Conservation (phyloP, 176 grass and related monocot species). For the Cocos nucifera region DNA sequence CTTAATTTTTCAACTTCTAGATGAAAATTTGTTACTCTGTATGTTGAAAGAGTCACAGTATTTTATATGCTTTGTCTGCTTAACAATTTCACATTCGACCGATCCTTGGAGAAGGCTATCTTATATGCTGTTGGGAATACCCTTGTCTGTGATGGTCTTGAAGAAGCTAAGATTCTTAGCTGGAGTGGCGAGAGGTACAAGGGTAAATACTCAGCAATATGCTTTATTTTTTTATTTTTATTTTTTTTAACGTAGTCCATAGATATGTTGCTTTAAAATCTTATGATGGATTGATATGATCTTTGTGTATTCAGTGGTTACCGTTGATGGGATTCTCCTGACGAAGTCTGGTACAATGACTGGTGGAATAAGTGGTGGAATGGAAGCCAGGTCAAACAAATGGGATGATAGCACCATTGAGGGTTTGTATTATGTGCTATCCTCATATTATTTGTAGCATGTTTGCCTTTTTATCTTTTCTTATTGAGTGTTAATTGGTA, state of each 20-base stretch:
- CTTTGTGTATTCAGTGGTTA: constrained; percentile 59
- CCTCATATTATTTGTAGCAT: constrained; percentile 11
- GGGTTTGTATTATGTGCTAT: constrained; percentile 25
- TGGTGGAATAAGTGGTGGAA: constrained; percentile 95
- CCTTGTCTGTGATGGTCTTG: constrained; percentile 96
- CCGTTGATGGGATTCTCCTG: constrained; percentile 87
- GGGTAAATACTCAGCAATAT: constrained; percentile 39
- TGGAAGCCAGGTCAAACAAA: constrained; percentile 99
- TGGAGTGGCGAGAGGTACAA: constrained; percentile 96
- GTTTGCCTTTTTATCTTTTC: constrained; percentile 4
- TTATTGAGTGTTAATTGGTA: constrained; percentile 23
- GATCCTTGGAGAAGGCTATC: constrained; percentile 96
- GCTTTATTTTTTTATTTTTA: constrained; percentile 17
- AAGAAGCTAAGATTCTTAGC: constrained; percentile 93
- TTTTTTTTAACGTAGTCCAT: constrained; percentile 13
- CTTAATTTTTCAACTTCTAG: too few relatives aligned
- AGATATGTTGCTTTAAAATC: constrained; percentile 15
- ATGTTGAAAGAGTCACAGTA: too few relatives aligned
- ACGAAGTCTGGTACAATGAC: constrained; percentile 98
- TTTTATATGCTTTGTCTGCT: constrained; percentile 27
- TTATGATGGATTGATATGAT: constrained; percentile 15
- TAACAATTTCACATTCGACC: constrained; percentile 94
- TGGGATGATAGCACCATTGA: constrained; percentile 88
- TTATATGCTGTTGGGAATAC: constrained; percentile 98
- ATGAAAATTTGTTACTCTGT: too few relatives aligned